A percentile compares a stretch with the other conserved stretches of the same genome.
Evolutionary conservation across 768 basidiomycete genomes (phyloP).

Genomic region (Pisolithus marmoratus): DNA sequence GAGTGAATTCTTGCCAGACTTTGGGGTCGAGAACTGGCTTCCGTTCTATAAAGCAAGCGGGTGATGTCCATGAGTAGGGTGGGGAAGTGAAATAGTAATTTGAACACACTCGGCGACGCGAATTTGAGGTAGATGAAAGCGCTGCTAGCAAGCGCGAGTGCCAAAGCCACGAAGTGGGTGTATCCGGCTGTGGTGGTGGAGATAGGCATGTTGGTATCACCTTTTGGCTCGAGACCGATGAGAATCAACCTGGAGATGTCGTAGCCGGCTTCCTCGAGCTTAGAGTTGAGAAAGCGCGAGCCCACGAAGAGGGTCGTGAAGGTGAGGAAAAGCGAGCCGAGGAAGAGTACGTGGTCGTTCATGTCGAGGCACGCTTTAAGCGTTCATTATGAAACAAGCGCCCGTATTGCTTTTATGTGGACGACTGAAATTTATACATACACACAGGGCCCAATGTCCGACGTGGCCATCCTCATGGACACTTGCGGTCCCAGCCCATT

Average conservation of each 20-base stretch:
- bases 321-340: constrained; percentile 45
- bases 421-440: too few relatives aligned
- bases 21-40: constrained; percentile 69
- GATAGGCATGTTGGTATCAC: constrained; percentile 13
- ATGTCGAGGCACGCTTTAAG: constrained; percentile 3
- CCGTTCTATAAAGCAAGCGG: constrained; percentile 37
- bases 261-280: constrained; percentile 51
- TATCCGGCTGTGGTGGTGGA: constrained; percentile 6
- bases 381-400: background rate
- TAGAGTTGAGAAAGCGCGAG: constrained; percentile 35
- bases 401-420: too few relatives aligned
- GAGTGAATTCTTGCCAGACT: constrained; percentile 77
- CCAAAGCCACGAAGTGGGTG: constrained; percentile 46
- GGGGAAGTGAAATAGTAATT: constrained; percentile 1
- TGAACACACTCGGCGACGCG: constrained; percentile 34
- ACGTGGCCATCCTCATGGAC: background rate
- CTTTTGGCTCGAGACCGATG: constrained; percentile 42
- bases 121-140: constrained; percentile 52
- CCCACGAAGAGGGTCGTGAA: constrained; percentile 43
- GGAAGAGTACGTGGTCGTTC: constrained; percentile 50
- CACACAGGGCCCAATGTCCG: too few relatives aligned
- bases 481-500: background rate
- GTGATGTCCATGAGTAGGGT: constrained; percentile 1
- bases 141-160: constrained; percentile 43
- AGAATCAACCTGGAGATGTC: constrained; percentile 56